Percentiles rank a stretch among this genome's conserved stretches.
Conservation (phyloP, 495 filamentous ascomycete species). For the Aspergillus haitiensis region DNA sequence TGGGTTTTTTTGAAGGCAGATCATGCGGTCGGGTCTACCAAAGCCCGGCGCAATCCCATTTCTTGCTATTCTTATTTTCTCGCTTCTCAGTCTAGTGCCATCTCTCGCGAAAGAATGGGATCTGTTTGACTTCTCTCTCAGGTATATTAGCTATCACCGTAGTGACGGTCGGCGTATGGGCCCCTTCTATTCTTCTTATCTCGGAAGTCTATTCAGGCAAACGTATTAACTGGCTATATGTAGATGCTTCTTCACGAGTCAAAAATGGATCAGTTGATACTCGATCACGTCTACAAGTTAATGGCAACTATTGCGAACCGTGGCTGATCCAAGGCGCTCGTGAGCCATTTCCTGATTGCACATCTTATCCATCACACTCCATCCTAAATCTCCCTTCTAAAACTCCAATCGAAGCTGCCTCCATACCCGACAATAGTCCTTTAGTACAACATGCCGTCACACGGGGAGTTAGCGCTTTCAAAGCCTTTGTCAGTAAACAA, state of each 20-base stretch:
- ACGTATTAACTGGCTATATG: conserved; percentile 3
- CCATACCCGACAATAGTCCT: conserved; percentile 25
- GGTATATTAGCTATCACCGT: conserved; percentile 32
- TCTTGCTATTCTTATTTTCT: conserved; percentile 39
- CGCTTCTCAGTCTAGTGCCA: conserved; percentile 39
- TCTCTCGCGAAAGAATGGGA: conserved; percentile 35
- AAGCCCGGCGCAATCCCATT: conserved; percentile 45
- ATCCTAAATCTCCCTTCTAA: conserved; percentile 17
- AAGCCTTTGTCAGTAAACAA: conserved; percentile 36
- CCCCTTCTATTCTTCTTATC: background rate
- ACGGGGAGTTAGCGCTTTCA: conserved; percentile 38
- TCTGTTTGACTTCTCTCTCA: conserved; percentile 33
- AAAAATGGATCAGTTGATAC: conserved; percentile 24
- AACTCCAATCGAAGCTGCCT: conserved; percentile 26
- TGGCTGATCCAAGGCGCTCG: conserved; percentile 21
- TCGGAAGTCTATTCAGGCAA: background rate
- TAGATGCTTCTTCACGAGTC: conserved; percentile 20
- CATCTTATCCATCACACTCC: conserved; percentile 15
- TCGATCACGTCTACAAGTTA: conserved; percentile 16
- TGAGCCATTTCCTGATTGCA: conserved; percentile 13
- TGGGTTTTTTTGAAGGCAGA: conserved; percentile 23
- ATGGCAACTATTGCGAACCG: conserved; percentile 19
- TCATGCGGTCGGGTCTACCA: conserved; percentile 43
- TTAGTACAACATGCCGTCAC: conserved; percentile 30
- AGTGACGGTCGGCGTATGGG: conserved; percentile 35